Evolutionary conservation across 768 basidiomycete species (phyloP).

Genomic region (Agaricus subrufescens): DNA sequence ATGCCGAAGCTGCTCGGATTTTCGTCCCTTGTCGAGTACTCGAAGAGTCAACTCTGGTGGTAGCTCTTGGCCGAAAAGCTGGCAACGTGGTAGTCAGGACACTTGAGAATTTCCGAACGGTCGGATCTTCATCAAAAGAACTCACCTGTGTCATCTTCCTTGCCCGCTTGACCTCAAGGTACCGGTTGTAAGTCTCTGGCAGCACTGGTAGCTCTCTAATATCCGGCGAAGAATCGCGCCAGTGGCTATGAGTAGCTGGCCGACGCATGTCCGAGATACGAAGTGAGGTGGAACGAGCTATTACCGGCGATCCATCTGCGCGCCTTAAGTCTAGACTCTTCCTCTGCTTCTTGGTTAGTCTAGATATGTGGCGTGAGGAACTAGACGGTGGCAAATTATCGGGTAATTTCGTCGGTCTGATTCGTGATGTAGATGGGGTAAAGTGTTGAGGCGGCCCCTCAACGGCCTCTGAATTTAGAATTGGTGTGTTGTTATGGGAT

Average conservation of each 20-base stretch:
- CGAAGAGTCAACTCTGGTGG: conserved; percentile 37
- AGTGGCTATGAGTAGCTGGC: background rate
- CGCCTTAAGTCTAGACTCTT: conserved; percentile 13
- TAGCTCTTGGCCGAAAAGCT: conserved; percentile 50
- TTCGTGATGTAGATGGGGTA: background rate
- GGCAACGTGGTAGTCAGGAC: background rate
- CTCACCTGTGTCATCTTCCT: conserved; percentile 47
- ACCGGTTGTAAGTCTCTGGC: conserved; percentile 22
- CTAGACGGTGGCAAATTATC: conserved; percentile 3
- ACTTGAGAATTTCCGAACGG: background rate
- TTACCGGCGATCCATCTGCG: background rate
- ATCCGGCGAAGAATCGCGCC: background rate
- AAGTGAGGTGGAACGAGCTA: conserved; percentile 1
- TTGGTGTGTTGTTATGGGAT: background rate
- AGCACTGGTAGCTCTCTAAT: conserved; percentile 4
- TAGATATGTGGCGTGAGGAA: background rate
- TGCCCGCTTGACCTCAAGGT: conserved; percentile 39
- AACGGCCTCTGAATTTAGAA: background rate
- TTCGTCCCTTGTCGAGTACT: conserved; percentile 5
- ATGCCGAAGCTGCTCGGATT: background rate
- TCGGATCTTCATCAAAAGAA: background rate
- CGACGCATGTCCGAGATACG: background rate
- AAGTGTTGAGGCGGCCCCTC: background rate
- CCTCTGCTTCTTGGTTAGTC: conserved; percentile 6
- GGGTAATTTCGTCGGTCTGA: background rate